Evolutionary conservation across 371 early-diverging fungal species (phyloP).

Genomic region (Mucor irregularis): DNA sequence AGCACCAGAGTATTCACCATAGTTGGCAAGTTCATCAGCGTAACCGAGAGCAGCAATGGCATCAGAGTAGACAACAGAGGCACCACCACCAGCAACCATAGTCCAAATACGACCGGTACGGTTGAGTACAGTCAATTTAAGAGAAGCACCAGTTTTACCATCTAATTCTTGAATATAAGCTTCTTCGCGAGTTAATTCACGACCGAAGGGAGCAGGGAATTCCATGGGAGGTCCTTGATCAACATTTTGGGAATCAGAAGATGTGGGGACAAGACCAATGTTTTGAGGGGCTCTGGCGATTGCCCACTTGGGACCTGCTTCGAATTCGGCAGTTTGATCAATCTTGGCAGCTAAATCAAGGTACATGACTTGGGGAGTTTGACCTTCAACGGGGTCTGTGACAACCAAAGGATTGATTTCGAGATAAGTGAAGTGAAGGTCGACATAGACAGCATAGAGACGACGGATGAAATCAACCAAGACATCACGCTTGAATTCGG

Average conservation of each 20-base stretch:
- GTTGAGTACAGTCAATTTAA: conserved; percentile 96
- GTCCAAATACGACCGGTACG: conserved; percentile 96
- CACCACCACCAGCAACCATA: conserved; percentile 99
- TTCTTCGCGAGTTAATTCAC: conserved; percentile 94
- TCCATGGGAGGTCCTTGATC: conserved; percentile 90
- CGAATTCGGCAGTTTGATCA: conserved; percentile 98
- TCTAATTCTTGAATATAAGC: conserved; percentile 97
- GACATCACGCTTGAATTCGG: conserved; percentile 77
- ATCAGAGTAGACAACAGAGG: conserved; percentile 95
- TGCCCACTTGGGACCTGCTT: conserved; percentile 91
- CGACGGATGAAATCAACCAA: conserved; percentile 90
- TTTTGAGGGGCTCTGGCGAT: conserved; percentile 71
- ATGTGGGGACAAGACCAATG: conserved; percentile 46
- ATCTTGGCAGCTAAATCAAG: conserved; percentile 97
- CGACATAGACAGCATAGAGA: conserved; percentile 92
- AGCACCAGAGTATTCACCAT: conserved; percentile 99
- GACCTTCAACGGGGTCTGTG: conserved; percentile 63
- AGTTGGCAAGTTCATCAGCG: conserved; percentile 95
- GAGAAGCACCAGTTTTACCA: conserved; percentile 96
- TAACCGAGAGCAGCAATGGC: conserved; percentile 96
- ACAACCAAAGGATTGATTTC: conserved; percentile 99
- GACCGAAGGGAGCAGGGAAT: conserved; percentile 98
- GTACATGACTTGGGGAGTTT: conserved; percentile 78
- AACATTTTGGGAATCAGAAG: conserved; percentile 44
- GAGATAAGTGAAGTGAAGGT: conserved; percentile 96